Percentiles rank a stretch among this genome's conserved stretches.
These are phyloP conservation scores for Sonneratia caseolaris DNA, from an alignment of 345 rosid species.

Conservation along the genomic window DNA sequence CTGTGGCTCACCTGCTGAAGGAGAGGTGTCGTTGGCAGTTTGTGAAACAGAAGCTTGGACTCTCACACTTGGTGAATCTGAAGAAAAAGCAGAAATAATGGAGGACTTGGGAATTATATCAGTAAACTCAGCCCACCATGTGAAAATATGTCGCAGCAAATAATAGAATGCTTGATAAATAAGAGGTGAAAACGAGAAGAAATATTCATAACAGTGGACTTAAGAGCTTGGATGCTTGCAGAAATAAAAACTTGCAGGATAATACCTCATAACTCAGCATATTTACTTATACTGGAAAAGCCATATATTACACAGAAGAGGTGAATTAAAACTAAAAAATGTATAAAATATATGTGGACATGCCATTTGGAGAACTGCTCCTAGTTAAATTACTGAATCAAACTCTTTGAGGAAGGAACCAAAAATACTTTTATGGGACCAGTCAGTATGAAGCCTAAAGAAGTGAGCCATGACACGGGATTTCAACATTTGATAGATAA, in stretches of 20 bases:
- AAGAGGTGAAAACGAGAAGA: not conserved
- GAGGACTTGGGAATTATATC: not conserved
- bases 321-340: not conserved
- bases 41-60: conserved; percentile 29
- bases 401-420: not conserved
- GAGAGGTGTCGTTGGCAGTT: conserved; percentile 26
- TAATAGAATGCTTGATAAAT: not conserved
- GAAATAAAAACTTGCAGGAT: not conserved
- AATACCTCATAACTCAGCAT: no score
- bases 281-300: not conserved
- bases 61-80: conserved; percentile 25
- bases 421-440: not conserved
- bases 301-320: not conserved
- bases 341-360: not conserved
- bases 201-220: not conserved
- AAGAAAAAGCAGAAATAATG: conserved; percentile 18
- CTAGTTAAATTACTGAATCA: not conserved
- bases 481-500: not conserved
- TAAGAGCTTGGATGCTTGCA: not conserved
- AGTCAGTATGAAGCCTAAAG: not conserved
- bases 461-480: not conserved
- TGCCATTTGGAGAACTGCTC: not conserved
- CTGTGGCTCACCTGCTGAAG: conserved; percentile 29
- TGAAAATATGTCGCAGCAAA: not conserved
- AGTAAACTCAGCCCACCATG: not conserved